These are phyloP conservation scores for Populus alba DNA, from an alignment of 345 rosid genomes.

Conservation along the genomic window DNA sequence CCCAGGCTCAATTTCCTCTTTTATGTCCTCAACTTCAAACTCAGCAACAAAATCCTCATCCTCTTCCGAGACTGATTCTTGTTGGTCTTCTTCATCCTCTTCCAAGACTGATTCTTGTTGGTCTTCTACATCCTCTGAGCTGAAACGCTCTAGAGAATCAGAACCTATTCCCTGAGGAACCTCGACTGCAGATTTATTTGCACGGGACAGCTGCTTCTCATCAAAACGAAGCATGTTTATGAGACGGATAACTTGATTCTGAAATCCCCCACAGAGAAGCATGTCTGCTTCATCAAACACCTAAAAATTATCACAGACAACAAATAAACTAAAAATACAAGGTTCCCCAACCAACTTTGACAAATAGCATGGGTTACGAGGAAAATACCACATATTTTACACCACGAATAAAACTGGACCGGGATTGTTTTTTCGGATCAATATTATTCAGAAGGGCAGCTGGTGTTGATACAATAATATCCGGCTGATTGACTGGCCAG, in stretches of 20 bases:
- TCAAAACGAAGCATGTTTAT: constrained; percentile 76
- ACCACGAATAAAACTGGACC: constrained; percentile 53
- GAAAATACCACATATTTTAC: constrained; percentile 74
- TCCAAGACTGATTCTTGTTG: constrained; percentile 28
- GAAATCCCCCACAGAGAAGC: constrained; percentile 91
- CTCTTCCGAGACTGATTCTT: constrained; percentile 7
- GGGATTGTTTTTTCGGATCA: constrained; percentile 51
- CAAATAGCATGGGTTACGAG: not conserved
- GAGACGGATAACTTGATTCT: constrained; percentile 81
- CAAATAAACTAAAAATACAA: not conserved
- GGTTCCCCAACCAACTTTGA: constrained; percentile 1
- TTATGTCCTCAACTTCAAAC: constrained; percentile 24
- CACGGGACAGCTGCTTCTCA: constrained; percentile 66
- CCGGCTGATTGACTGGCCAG: constrained; percentile 74
- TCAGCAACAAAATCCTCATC: constrained; percentile 45
- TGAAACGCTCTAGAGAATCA: constrained; percentile 25
- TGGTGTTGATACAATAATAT: constrained; percentile 81
- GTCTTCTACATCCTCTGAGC: constrained; percentile 28
- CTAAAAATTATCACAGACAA: constrained; percentile 36
- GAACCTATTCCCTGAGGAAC: constrained; percentile 29
- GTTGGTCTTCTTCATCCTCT: not conserved
- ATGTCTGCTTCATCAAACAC: constrained; percentile 98
- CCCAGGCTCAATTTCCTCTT: constrained; percentile 29
- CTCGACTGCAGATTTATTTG: constrained; percentile 29
- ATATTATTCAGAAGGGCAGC: constrained; percentile 82